phyloP scores from a whole-genome alignment of 768 basidiomycete species.

The Amylocystis lapponica region DNA sequence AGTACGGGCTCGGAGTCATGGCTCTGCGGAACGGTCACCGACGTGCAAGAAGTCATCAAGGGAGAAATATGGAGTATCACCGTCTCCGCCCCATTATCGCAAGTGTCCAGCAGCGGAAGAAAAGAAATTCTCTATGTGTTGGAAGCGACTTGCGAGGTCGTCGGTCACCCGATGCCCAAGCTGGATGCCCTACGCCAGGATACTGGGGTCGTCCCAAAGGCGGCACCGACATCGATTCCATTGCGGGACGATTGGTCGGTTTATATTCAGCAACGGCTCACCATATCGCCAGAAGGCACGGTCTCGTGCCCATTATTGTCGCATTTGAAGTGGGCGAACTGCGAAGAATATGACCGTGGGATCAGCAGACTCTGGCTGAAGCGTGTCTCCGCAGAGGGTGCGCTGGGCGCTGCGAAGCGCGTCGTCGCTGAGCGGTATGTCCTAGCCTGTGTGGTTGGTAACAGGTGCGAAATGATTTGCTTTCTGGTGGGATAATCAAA shows the following conservation, averaged over 20 bases:
- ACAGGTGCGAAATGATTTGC: conserved; percentile 42
- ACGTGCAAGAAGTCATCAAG: conserved; percentile 46
- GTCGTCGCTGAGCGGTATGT: conserved; percentile 57
- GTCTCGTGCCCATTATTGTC: conserved; percentile 26
- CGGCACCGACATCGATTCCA: conserved; percentile 1
- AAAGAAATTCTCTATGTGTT: conserved; percentile 48
- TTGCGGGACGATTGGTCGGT: conserved; percentile 61
- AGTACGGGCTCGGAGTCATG: conserved; percentile 27
- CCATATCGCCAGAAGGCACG: neutral
- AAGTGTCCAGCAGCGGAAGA: neutral
- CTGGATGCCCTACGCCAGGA: neutral
- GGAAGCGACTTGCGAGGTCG: conserved; percentile 68
- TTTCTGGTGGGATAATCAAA: neutral
- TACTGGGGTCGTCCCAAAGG: neutral
- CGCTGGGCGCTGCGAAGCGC: conserved; percentile 35
- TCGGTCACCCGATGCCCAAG: conserved; percentile 36
- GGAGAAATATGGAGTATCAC: conserved; percentile 59
- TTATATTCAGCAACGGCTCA: conserved; percentile 38
- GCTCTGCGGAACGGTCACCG: conserved; percentile 35
- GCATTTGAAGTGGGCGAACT: conserved; percentile 57
- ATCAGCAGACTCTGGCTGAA: conserved; percentile 64
- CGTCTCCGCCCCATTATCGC: conserved; percentile 18
- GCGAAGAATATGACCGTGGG: conserved; percentile 64
- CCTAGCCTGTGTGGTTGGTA: conserved; percentile 65
- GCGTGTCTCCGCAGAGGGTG: conserved; percentile 38